These are phyloP conservation scores for Neopestalotiopsis rosae DNA, from an alignment of 2,329 filamentous ascomycete species.

Conservation along the genomic window DNA sequence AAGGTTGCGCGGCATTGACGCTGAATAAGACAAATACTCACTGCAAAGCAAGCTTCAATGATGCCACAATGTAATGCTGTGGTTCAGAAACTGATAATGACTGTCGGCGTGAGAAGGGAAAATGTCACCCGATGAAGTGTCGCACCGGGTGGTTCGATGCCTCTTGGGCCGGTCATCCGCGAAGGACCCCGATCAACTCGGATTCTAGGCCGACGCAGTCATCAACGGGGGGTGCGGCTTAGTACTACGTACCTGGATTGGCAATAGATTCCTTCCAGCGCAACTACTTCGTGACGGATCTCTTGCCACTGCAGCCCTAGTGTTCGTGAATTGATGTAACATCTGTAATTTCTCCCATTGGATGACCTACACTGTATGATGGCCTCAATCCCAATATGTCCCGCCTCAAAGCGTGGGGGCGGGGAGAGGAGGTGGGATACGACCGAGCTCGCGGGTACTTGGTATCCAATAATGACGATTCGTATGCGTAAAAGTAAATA, in stretches of 20 bases:
- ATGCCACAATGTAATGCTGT: neutral
- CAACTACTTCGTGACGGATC: neutral
- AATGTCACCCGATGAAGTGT: neutral
- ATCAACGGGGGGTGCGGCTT: neutral
- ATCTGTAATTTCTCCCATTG: constrained; percentile 17
- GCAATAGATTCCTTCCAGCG: neutral
- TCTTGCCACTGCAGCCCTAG: constrained; percentile 1
- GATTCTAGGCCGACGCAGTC: neutral
- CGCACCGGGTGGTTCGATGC: neutral
- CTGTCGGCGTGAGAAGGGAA: neutral
- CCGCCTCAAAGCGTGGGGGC: constrained; percentile 12
- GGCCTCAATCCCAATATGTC: constrained; percentile 2
- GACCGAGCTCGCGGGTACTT: neutral
- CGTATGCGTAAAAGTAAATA: neutral
- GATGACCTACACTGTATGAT: neutral
- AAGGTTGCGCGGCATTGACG: neutral
- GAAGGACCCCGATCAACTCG: neutral
- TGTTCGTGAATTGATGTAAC: constrained; percentile 13
- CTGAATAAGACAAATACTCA: neutral
- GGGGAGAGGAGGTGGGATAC: constrained; percentile 3
- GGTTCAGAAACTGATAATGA: neutral
- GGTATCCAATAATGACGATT: neutral
- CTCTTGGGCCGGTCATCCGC: neutral
- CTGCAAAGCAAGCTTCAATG: neutral
- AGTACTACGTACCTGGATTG: neutral